Evolutionary conservation across 805 yeast species (phyloP).

Genomic region (Metschnikowia aberdeeniae): DNA sequence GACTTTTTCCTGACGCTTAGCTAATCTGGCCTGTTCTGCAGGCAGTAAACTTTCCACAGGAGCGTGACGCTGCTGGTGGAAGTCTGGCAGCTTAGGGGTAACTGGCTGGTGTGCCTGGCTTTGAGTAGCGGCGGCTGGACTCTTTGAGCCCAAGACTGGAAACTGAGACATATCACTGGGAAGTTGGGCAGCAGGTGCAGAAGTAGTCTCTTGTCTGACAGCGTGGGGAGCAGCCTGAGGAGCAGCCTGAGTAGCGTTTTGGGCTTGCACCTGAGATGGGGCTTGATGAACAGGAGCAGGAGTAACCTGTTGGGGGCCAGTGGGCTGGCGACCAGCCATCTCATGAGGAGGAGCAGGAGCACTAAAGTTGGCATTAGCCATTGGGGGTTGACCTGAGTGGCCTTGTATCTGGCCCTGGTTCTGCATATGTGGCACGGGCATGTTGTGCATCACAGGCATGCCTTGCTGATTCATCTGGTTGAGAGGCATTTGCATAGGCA

Average conservation of each 20-base stretch:
- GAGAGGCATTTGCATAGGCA: constrained; percentile 16
- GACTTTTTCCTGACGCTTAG: constrained; percentile 70
- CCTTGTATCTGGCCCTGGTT: constrained; percentile 6
- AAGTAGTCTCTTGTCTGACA: constrained; percentile 6
- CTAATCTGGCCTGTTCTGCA: constrained; percentile 66
- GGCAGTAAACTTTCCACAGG: constrained; percentile 47
- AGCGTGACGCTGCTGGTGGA: constrained; percentile 20
- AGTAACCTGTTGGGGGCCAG: neutral
- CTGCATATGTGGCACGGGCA: constrained; percentile 15
- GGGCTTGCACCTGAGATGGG: constrained; percentile 8
- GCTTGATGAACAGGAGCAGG: constrained; percentile 1
- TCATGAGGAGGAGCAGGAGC: neutral
- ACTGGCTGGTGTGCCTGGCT: constrained; percentile 1
- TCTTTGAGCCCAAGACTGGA: constrained; percentile 52
- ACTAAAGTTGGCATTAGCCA: constrained; percentile 7
- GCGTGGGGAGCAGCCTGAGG: constrained; percentile 9
- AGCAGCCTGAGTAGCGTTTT: constrained; percentile 10
- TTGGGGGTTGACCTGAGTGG: constrained; percentile 16
- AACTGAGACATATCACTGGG: constrained; percentile 42
- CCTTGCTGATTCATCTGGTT: constrained; percentile 23
- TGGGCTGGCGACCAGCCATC: constrained; percentile 6
- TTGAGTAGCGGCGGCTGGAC: constrained; percentile 13
- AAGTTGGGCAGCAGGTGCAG: neutral
- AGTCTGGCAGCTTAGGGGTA: constrained; percentile 1
- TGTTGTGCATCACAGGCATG: constrained; percentile 20